These are phyloP conservation scores for Pythium periplocum DNA, from an alignment of 352 stramenopile genomes.

Conservation along the genomic window DNA sequence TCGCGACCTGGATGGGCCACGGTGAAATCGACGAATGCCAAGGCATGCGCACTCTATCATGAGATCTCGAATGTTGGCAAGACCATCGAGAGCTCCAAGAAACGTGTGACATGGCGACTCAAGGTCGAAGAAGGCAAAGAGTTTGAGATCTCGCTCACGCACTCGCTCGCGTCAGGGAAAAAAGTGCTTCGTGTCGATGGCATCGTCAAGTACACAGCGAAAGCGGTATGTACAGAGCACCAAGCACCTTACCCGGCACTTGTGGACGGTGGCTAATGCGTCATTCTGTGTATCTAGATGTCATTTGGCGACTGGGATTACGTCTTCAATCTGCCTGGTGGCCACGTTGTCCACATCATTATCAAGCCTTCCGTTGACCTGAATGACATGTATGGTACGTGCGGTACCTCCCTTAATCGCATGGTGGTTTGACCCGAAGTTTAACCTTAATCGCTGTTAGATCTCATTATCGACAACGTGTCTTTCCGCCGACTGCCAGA, in stretches of 20 bases:
- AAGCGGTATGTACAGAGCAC: conserved; percentile 33
- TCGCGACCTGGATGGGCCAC: conserved; percentile 30
- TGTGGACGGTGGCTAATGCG: conserved; percentile 1
- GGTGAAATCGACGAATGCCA: conserved; percentile 69
- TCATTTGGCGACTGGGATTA: conserved; percentile 84
- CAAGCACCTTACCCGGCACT: too few relatives aligned
- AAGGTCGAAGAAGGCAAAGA: conserved; percentile 78
- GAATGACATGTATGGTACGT: conserved; percentile 83
- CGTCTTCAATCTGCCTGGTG: conserved; percentile 75
- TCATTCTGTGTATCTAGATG: conserved; percentile 27
- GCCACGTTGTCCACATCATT: conserved; percentile 78
- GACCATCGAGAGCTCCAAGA: conserved; percentile 82
- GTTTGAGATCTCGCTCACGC: conserved; percentile 80
- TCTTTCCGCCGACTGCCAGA: conserved; percentile 77
- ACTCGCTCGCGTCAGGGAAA: conserved; percentile 76
- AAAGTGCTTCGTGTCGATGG: conserved; percentile 75
- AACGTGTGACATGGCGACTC: conserved; percentile 75
- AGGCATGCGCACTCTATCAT: conserved; percentile 66
- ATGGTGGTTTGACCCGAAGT: neutral
- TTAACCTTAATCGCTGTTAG: conserved; percentile 14
- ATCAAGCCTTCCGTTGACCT: conserved; percentile 83
- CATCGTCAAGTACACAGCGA: conserved; percentile 74
- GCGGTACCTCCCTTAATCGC: neutral
- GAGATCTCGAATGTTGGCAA: conserved; percentile 81
- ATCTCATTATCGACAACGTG: conserved; percentile 76